Evolutionary conservation across 805 yeast species (phyloP), one percentile per base, ranked within the genome.

Genomic region (Teunomyces stri): DNA sequence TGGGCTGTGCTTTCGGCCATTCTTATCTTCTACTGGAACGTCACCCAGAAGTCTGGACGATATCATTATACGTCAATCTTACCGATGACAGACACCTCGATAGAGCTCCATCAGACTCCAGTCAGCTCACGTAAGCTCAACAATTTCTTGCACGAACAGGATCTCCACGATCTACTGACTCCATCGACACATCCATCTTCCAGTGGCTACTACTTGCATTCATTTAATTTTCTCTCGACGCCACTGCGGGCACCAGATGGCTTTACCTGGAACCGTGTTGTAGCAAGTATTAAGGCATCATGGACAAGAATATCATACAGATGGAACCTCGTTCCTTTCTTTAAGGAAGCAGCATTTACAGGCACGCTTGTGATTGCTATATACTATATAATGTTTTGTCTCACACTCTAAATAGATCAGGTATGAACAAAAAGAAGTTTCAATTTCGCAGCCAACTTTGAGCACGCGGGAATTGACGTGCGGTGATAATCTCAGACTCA

Each of bases 1-100:
- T 54, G 69, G 44, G 74, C 79, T 2, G 64, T 61, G 25, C 34
- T 59, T 2, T 62, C 69, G 16, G 72, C 64, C 0, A 25, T 65
- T 0, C 21, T 62, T 1, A 42, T 71, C 16, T 52, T 72, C 11
- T 52, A 49, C 45, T 68, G 68, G 64, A 61, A 66, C 47, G 42
- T 62, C 38, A 61, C 58, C 45, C 66, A 60, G 43, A 57, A 62
- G 41, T 51, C 63, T 11, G 48, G 57, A 4, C 51, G 69, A 31
- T 57, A 55, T 45, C 58, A 55, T 41, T 68, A 68, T 48, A 42
- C 55, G 3, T 52, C 61, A 11, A 54, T 64, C 28, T 52, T 68
- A 21, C 72, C 70, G 20, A 39, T 51, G 16, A 22, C 43, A 34
- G 60, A 55, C 38, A 45, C 37, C 35, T 22, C 40, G 10, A 12